Conservation (phyloP, 257 asterid genomes). For the Solanum appendiculatum region DNA sequence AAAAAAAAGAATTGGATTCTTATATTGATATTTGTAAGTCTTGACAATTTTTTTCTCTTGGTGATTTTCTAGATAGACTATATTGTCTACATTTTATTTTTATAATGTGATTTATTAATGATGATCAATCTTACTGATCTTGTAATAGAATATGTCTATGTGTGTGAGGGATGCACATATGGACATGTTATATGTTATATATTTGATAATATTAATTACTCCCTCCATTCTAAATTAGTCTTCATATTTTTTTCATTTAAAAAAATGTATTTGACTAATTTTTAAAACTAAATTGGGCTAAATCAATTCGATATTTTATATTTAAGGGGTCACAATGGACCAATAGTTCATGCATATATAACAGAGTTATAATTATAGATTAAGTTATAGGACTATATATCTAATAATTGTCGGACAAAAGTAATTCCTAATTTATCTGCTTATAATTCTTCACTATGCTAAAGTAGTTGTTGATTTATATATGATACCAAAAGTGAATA, state of each 20-base stretch:
- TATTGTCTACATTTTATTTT: not conserved
- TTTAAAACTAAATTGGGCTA: not conserved
- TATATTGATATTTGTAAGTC: not conserved
- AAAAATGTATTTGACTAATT: not conserved
- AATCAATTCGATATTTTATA: not conserved
- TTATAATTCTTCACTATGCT: not conserved
- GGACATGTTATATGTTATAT: not conserved
- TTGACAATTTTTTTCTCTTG: not conserved
- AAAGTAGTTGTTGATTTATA: not conserved
- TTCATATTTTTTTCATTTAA: not conserved
- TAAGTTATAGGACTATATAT: not conserved
- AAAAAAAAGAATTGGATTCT: not conserved
- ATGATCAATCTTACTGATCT: not conserved
- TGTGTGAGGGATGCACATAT: not conserved
- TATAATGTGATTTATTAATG: not conserved
- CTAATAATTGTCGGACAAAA: not conserved
- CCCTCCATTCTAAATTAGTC: not conserved
- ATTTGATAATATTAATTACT: not conserved
- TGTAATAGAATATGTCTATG: not conserved
- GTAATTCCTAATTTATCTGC: not conserved
- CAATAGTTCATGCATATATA: not conserved
- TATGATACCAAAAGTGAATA: not conserved
- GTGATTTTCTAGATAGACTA: not conserved
- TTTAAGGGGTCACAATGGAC: not conserved
- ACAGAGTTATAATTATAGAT: too few relatives aligned